Conservation (phyloP, 306 rosid species). For the Dryas alaskensis region DNA sequence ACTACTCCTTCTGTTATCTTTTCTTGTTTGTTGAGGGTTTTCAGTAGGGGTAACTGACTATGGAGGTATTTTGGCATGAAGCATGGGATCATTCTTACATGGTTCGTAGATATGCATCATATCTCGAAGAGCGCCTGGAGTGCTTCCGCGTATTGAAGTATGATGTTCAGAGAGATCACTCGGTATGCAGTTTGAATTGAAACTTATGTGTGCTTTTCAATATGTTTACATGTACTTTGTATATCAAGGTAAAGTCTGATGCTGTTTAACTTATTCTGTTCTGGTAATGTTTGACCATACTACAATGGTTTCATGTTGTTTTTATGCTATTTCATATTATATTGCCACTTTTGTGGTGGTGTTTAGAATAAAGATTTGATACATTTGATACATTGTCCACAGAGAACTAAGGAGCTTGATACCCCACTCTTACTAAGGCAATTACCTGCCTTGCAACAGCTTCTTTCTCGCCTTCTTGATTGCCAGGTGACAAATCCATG, state of each 20-base stretch:
- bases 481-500: constrained; percentile 15
- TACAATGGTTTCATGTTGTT: not conserved
- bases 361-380: not conserved
- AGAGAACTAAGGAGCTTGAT: constrained; percentile 19
- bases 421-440: constrained; percentile 14
- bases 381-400: not conserved
- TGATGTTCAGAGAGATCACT: constrained; percentile 19
- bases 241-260: too few relatives aligned
- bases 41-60: not conserved
- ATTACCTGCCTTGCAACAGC: constrained; percentile 21
- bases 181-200: constrained; percentile 7
- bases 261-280: not conserved
- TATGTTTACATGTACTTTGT: too few relatives aligned
- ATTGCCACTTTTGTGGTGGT: not conserved
- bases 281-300: too few relatives aligned
- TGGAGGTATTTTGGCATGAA: constrained; percentile 2
- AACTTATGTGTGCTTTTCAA: not conserved
- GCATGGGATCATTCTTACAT: constrained; percentile 19
- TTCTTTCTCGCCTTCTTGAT: constrained; percentile 23
- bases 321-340: not conserved
- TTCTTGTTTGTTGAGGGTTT: not conserved
- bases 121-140: constrained; percentile 19
- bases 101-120: constrained; percentile 22
- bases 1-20: not conserved
- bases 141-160: constrained; percentile 18